These are phyloP conservation scores for Pseudoscleropodium purum DNA, from an alignment of 225 moss, liverwort and hornwort species.

Conservation along the genomic window DNA sequence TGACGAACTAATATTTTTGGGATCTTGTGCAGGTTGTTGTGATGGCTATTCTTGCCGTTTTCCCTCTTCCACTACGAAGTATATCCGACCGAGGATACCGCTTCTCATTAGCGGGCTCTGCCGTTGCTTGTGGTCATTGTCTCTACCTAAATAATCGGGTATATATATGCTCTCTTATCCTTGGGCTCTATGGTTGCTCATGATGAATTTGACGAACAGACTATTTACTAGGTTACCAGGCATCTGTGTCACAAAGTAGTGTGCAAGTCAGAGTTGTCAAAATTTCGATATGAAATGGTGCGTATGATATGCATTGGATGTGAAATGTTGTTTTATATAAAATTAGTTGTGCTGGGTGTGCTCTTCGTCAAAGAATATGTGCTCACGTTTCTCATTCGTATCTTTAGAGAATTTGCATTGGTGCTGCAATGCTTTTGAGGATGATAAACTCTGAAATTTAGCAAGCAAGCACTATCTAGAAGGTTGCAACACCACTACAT, in stretches of 20 bases:
- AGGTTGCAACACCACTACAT: background rate
- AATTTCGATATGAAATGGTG: background rate
- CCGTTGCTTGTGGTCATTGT: constrained; percentile 59
- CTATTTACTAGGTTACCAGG: background rate
- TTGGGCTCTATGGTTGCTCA: background rate
- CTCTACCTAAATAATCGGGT: constrained; percentile 66
- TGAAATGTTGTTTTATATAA: background rate
- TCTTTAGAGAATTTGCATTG: background rate
- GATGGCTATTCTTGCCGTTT: constrained; percentile 68
- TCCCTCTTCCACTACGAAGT: constrained; percentile 60
- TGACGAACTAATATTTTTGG: background rate
- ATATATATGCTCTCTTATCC: background rate
- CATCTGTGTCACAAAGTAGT: background rate
- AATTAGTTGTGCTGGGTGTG: background rate
- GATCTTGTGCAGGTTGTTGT: constrained; percentile 54
- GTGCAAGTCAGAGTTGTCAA: background rate
- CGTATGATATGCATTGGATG: background rate
- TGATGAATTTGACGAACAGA: background rate
- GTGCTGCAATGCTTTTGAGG: background rate
- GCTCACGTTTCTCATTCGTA: background rate
- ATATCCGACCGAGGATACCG: constrained; percentile 78
- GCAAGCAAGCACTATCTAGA: background rate
- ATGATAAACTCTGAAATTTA: background rate
- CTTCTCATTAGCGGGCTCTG: constrained; percentile 70
- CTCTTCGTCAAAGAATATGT: background rate